Percentiles rank a stretch among this genome's conserved stretches.
Evolutionary conservation across 2,329 filamentous ascomycete genomes (phyloP).

Genomic region (Calonectria leucothoes): DNA sequence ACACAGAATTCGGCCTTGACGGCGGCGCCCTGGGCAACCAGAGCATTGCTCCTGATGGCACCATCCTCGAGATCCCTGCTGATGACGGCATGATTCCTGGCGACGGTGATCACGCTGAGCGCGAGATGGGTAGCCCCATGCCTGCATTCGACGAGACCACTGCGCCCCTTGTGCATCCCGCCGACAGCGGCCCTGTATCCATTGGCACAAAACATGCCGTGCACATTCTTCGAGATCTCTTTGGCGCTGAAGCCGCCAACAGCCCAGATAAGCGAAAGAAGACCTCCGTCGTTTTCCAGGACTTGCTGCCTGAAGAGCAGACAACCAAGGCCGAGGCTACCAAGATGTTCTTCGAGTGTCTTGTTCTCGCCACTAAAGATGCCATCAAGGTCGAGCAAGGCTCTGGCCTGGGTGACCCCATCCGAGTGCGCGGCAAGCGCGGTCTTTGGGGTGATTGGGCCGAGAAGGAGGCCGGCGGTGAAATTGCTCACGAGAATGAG

Average conservation of each 20-base stretch:
- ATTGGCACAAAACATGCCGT: conserved; percentile 95
- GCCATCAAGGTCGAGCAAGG: conserved; percentile 96
- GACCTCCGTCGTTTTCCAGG: conserved; percentile 86
- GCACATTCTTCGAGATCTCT: conserved; percentile 89
- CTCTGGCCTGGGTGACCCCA: conserved; percentile 79
- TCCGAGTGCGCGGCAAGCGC: conserved; percentile 89
- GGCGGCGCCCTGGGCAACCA: conserved; percentile 63
- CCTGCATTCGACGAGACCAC: conserved; percentile 84
- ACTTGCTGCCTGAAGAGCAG: conserved; percentile 83
- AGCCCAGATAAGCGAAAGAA: conserved; percentile 80
- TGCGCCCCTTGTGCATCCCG: conserved; percentile 80
- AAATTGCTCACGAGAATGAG: conserved; percentile 65
- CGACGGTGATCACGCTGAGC: conserved; percentile 60
- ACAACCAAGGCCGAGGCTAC: conserved; percentile 92
- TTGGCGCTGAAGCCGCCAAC: conserved; percentile 78
- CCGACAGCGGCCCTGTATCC: conserved; percentile 87
- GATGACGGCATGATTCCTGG: conserved; percentile 61
- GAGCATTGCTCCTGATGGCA: conserved; percentile 68
- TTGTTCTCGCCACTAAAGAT: conserved; percentile 97
- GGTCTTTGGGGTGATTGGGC: conserved; percentile 99
- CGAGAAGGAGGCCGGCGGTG: conserved; percentile 76
- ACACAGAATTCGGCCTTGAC: conserved; percentile 64
- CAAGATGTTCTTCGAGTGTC: conserved; percentile 99
- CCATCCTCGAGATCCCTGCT: conserved; percentile 73
- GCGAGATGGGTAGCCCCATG: conserved; percentile 57